Evolutionary conservation across 1,284 basidiomycete genomes (phyloP).

Genomic region (Boletus sp.): DNA sequence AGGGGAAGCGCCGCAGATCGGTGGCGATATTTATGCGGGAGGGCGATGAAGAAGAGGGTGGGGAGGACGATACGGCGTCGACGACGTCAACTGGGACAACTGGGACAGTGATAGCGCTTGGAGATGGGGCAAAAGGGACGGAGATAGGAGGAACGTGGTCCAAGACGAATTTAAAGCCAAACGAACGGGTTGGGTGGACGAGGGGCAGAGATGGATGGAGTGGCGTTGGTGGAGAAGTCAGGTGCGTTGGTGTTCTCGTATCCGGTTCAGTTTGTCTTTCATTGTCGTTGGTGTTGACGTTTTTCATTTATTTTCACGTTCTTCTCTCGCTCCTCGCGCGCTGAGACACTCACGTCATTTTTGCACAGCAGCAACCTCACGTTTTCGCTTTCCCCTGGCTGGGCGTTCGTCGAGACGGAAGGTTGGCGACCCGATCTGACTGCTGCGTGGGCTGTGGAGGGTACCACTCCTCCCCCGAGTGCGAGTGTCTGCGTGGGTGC

Average conservation of each 20-base stretch:
- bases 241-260: constrained; percentile 53
- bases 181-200: constrained; percentile 66
- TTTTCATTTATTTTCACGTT: too few relatives aligned
- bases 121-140: neutral
- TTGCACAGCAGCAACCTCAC: constrained; percentile 67
- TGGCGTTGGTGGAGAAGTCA: constrained; percentile 57
- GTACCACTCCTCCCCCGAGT: neutral
- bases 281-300: too few relatives aligned
- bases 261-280: too few relatives aligned
- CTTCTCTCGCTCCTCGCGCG: too few relatives aligned
- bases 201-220: constrained; percentile 72
- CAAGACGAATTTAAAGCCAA: constrained; percentile 52
- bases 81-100: constrained; percentile 22
- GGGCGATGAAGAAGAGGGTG: constrained; percentile 4
- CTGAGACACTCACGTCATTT: neutral
- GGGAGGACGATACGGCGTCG: constrained; percentile 13
- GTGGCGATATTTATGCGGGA: constrained; percentile 5
- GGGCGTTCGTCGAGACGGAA: constrained; percentile 54
- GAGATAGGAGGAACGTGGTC: constrained; percentile 46
- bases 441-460: constrained; percentile 47
- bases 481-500: constrained; percentile 18
- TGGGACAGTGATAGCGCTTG: neutral
- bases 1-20: constrained; percentile 16
- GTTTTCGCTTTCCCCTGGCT: constrained; percentile 53
- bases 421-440: constrained; percentile 68